Base-by-base conservation (phyloP, 805 yeast genomes). In the Wickerhamomyces strasburgensis region DNA sequence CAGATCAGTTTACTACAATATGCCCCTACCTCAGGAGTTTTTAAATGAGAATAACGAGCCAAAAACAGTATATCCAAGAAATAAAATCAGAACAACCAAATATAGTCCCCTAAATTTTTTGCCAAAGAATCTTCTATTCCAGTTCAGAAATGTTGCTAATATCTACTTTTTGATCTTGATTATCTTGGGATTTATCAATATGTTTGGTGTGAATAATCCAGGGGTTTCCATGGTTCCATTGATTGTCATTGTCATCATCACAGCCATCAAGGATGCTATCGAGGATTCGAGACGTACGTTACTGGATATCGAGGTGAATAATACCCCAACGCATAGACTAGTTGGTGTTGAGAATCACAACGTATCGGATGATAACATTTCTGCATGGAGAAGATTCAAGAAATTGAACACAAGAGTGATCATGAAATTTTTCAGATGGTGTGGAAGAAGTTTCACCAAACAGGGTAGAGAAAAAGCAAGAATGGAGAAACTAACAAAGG, bases 1-100 rank as follows among this genome's bases (percentile, higher is more conserved):
- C 34, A 65, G 89, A 54, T 57, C 72, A 2, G 60, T 82, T 13
- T 80, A 71, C 39, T 72, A 79, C 64, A 83, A 84, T 54, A 53
- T 72, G 50, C 65, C 68, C 3, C 57, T 84, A 19, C 88, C 93
- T 1, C 75, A 70, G 16, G 72, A 72, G 26, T 61, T 70, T 57
- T 34, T 75, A 15, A 80, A 79, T 42, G 78, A 76, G 53, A 71
- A 78, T 2, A 80, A 82, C 11, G 70, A 73, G 26, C 84, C 90
- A 2, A 54, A 52, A 14, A 67, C 69, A 0, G 56, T 60, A n/a
- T 90, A 84, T 55, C 78, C 94, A 9, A 73, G 96, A 52, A 90
- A 90, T 67, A 89, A 93, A 60, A 86, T 93, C 49, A 78, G 97
- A 65, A 88, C 98, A 0, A 87, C 98, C 3, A 90, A 87, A 64